Evolutionary conservation across 805 yeast genomes (phyloP).

Genomic region (Komagataella ulmi): DNA sequence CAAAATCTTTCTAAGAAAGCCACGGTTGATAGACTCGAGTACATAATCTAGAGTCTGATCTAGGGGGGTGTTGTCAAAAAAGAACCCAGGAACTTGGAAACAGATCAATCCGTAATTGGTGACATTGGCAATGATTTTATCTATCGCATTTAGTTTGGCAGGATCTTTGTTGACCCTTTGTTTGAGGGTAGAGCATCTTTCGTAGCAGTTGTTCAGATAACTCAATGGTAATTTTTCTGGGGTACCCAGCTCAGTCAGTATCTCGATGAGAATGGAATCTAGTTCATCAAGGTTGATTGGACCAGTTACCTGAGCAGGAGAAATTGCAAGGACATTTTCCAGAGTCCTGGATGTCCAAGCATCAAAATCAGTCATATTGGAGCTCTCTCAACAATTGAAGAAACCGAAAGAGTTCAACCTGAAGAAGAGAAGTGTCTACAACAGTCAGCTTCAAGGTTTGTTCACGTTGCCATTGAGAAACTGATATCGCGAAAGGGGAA

Average conservation of each 20-base stretch:
- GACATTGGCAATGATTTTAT: constrained; percentile 33
- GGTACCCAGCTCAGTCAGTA: constrained; percentile 41
- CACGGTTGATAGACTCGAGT: constrained; percentile 15
- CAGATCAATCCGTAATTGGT: constrained; percentile 55
- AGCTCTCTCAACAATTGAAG: background rate
- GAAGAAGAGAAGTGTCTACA: background rate
- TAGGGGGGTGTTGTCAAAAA: constrained; percentile 23
- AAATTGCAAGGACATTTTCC: background rate
- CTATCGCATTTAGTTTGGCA: constrained; percentile 28
- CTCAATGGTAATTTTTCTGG: constrained; percentile 24
- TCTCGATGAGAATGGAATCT: constrained; percentile 42
- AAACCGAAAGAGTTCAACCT: background rate
- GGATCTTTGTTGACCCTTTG: constrained; percentile 22
- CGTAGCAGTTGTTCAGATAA: constrained; percentile 34
- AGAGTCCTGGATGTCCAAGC: background rate
- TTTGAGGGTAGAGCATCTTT: constrained; percentile 23
- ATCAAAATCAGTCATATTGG: background rate
- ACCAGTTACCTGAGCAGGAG: background rate
- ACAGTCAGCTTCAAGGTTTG: background rate
- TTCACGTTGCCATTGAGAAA: background rate
- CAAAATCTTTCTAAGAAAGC: constrained; percentile 44
- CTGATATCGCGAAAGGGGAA: background rate
- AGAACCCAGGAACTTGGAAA: constrained; percentile 59
- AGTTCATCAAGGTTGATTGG: constrained; percentile 14
- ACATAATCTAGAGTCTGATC: constrained; percentile 14